Evolutionary conservation across 1,284 basidiomycete species (phyloP).

Genomic region (Leccinum colubrinum): DNA sequence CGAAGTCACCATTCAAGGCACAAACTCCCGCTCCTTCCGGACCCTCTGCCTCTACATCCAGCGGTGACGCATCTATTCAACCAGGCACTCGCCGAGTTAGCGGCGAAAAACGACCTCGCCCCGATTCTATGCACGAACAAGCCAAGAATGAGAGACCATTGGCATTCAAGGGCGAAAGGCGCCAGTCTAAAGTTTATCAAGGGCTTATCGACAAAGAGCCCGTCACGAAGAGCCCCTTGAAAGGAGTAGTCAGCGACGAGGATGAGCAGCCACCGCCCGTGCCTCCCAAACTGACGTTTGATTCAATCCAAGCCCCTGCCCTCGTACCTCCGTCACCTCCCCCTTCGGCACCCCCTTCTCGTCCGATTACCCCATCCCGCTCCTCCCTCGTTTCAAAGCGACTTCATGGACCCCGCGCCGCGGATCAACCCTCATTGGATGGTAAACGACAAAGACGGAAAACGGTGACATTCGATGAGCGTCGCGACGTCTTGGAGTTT

Average conservation of each 20-base stretch:
- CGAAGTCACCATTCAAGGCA: conserved; percentile 87
- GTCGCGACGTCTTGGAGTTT: conserved; percentile 88
- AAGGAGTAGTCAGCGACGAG: conserved; percentile 26
- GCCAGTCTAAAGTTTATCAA: conserved; percentile 74
- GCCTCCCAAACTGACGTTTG: conserved; percentile 22
- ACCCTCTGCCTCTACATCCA: conserved; percentile 32
- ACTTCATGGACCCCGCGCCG: conserved; percentile 77
- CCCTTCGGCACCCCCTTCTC: conserved; percentile 24
- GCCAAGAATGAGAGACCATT: conserved; percentile 71
- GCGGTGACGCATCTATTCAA: conserved; percentile 4
- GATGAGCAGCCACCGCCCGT: conserved; percentile 28
- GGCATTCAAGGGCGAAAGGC: conserved; percentile 68
- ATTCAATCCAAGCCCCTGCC: conserved; percentile 1
- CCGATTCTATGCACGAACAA: conserved; percentile 63
- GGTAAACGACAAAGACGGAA: conserved; percentile 59
- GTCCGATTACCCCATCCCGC: conserved; percentile 55
- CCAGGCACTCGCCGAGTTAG: conserved; percentile 55
- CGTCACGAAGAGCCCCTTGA: conserved; percentile 87
- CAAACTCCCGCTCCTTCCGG: conserved; percentile 49
- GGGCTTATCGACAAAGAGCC: conserved; percentile 73
- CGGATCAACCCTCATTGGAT: conserved; percentile 43
- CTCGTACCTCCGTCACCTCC: conserved; percentile 28
- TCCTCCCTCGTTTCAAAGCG: conserved; percentile 79
- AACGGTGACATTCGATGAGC: conserved; percentile 85
- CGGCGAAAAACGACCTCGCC: conserved; percentile 70